Conservation (phyloP, 129 eudicot species). For the Logfia minima region DNA sequence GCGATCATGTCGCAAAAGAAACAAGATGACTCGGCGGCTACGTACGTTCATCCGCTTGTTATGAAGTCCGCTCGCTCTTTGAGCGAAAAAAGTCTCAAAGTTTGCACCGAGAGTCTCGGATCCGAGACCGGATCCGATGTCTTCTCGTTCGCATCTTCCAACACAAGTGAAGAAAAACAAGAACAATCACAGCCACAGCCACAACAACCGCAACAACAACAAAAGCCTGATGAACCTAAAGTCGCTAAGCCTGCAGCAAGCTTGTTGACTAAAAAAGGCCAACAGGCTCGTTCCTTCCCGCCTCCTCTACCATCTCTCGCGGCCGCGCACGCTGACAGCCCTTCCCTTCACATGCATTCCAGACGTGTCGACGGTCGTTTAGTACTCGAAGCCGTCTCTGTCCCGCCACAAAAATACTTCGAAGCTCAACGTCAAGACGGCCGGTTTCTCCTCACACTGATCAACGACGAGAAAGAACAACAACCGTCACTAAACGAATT, state of each 20-base stretch:
- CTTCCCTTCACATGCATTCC: slow-evolving; percentile 68
- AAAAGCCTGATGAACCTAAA: slow-evolving; percentile 9
- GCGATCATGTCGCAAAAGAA: slow-evolving; percentile 51
- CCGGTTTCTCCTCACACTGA: slow-evolving; percentile 68
- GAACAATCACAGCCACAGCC: background rate
- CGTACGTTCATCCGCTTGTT: slow-evolving; percentile 76
- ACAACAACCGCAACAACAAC: background rate
- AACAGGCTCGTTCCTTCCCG: slow-evolving; percentile 53
- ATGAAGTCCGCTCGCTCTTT: slow-evolving; percentile 50
- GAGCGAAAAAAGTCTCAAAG: slow-evolving; percentile 78
- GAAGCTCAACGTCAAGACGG: slow-evolving; percentile 75
- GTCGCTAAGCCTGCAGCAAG: slow-evolving; percentile 38
- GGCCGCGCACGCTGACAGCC: slow-evolving; percentile 44
- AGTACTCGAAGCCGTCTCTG: slow-evolving; percentile 74
- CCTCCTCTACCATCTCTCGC: slow-evolving; percentile 88
- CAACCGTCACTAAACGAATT: slow-evolving; percentile 10
- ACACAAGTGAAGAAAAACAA: slow-evolving; percentile 14
- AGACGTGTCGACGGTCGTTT: slow-evolving; percentile 71
- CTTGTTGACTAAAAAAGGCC: slow-evolving; percentile 25
- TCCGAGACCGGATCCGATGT: slow-evolving; percentile 93
- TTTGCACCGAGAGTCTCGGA: slow-evolving; percentile 95
- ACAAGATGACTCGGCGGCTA: slow-evolving; percentile 34
- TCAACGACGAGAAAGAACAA: slow-evolving; percentile 33
- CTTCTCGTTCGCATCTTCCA: slow-evolving; percentile 40
- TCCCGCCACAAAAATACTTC: slow-evolving; percentile 54